These are phyloP conservation scores for Moricandia arvensis DNA, from an alignment of 345 rosid species.

Conservation along the genomic window DNA sequence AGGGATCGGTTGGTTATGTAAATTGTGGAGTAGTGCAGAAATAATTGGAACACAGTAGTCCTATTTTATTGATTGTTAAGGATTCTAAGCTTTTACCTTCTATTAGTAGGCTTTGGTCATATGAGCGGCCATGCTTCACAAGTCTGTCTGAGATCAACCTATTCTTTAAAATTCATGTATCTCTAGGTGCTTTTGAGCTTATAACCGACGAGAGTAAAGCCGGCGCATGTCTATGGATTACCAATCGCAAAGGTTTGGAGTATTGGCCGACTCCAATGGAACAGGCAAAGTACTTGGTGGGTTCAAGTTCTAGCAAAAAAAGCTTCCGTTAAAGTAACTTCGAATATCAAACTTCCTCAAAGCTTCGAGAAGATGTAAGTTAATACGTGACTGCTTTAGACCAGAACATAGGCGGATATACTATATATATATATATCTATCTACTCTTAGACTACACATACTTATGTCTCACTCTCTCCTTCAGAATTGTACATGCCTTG, in stretches of 20 bases:
- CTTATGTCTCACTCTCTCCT: constrained; percentile 3
- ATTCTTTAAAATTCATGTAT: too few relatives aligned
- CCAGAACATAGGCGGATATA: background rate
- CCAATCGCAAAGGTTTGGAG: constrained; percentile 82
- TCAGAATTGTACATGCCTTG: constrained; percentile 87
- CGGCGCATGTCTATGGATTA: constrained; percentile 89
- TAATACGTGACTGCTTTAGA: background rate
- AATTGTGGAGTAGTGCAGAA: background rate
- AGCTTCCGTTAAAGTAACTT: constrained; percentile 38
- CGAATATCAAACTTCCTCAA: constrained; percentile 60
- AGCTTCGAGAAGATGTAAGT: constrained; percentile 87
- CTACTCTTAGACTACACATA: background rate
- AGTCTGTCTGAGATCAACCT: background rate
- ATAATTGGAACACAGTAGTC: background rate
- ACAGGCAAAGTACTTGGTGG: constrained; percentile 63
- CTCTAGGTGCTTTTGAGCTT: constrained; percentile 85
- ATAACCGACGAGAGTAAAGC: constrained; percentile 76
- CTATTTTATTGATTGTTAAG: background rate
- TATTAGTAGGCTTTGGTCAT: background rate
- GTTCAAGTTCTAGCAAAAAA: constrained; percentile 44
- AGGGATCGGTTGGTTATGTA: background rate
- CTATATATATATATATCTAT: background rate
- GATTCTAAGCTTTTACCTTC: background rate
- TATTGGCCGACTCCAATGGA: constrained; percentile 88
- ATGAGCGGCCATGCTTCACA: background rate